Base-by-base conservation (phyloP, 2,329 filamentous ascomycete species). In the Stemphylium beticola region DNA sequence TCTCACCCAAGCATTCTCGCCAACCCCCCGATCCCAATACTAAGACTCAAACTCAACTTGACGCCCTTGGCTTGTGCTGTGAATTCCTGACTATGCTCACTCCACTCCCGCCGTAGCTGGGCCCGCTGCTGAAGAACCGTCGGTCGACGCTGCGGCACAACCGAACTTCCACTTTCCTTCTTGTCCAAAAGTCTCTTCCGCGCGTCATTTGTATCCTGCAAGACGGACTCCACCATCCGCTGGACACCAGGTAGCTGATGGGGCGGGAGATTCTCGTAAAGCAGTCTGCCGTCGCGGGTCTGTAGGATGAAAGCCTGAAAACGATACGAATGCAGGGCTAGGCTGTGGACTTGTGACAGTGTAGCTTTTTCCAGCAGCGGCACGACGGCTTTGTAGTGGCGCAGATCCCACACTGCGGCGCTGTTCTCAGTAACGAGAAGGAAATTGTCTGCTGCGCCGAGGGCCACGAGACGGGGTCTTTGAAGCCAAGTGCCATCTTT, bases 1-100 rank as follows among this genome's bases (percentile, higher is more conserved):
- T n/a, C 20, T 57, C 40, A 66, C 14, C 66, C 61, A 26, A 71
- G 31, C 57, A 66, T 60, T 26, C 60, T 62, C 4, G 63, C 61
- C 18, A 71, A 24, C 3, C 68, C 68, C 12, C 61, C 67, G 6
- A 65, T 45, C 39, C 59, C 61, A 8, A 74, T 53, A 39, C 65
- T 72, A 34, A 74, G 39, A 32, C 67, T 72, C 48, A 74, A 45
- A 38, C 66, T 72, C 29, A 74, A 24, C 37, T 67, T 73, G 12
- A 71, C 49, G 0, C 67, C 66, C 41, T 66, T 69, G 1, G 58
- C 57, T 43, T 69, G 60, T 4, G 62, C 64, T 7, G 60, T 63
- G 12, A 72, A 61, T 26, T 68, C 58, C 4, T 71, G 62, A 18
- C 45, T 66, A 34, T 62, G 62, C 2, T 69, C 63, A 4, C 51